A percentile compares a stretch with the other conserved stretches of the same genome.
Conservation (phyloP, 2,329 filamentous ascomycete genomes). For the Byssothecium circinans region DNA sequence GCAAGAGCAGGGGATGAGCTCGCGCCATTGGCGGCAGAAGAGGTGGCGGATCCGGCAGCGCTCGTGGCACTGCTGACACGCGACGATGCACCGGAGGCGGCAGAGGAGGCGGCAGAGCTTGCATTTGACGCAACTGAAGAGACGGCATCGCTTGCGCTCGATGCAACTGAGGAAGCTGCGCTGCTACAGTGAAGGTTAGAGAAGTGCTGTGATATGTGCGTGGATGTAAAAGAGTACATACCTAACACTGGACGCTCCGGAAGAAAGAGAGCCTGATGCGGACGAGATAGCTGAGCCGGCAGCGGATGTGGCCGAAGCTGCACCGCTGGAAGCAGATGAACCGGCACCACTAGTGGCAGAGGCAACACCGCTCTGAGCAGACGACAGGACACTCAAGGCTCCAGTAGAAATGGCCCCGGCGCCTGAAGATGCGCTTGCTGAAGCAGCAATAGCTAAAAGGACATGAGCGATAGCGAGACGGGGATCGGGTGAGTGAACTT, state of each 20-base stretch:
- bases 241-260: not conserved
- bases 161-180: not conserved
- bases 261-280: not conserved
- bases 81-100: conserved; percentile 1
- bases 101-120: conserved; percentile 1
- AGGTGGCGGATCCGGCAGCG: conserved; percentile 14
- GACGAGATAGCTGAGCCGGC: not conserved
- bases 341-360: conserved; percentile 17
- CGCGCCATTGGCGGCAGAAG: conserved; percentile 12
- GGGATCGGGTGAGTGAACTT: conserved; percentile 8
- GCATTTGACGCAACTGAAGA: conserved; percentile 6
- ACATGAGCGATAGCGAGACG: not conserved
- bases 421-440: conserved; percentile 8
- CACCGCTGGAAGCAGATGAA: conserved; percentile 6
- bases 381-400: conserved; percentile 27
- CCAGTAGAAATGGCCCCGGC: conserved; percentile 15
- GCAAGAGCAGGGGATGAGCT: conserved; percentile 19
- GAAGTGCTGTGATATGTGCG: too few relatives aligned
- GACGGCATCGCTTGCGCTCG: not conserved
- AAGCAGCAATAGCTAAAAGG: conserved; percentile 11
- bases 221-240: too few relatives aligned
- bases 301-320: conserved; percentile 1
- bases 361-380: conserved; percentile 15
- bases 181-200: not conserved
- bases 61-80: conserved; percentile 4